These are phyloP conservation scores for Peribolospora baueri DNA, from an alignment of 768 basidiomycete species.

Conservation along the genomic window DNA sequence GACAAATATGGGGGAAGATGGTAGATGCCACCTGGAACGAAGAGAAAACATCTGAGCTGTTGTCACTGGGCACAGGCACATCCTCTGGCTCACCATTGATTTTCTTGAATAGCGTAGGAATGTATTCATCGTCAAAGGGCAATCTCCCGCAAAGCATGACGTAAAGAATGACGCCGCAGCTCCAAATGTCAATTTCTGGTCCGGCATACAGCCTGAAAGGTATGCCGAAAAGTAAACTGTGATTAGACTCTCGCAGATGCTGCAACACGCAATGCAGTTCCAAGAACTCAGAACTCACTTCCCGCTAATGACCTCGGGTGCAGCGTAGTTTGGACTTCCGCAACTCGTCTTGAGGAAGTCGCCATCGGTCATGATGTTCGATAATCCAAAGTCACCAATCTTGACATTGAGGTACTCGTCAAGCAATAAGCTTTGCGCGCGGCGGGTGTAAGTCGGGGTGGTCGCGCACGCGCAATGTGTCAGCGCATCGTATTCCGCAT, in stretches of 20 bases:
- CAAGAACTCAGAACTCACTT: constrained; percentile 23
- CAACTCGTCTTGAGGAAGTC: constrained; percentile 93
- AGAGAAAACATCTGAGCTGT: constrained; percentile 3
- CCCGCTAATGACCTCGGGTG: constrained; percentile 89
- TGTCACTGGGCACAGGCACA: constrained; percentile 19
- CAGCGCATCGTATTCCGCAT: not conserved
- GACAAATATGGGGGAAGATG: constrained; percentile 62
- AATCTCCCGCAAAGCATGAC: constrained; percentile 88
- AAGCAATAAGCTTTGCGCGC: constrained; percentile 31
- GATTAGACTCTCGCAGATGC: not conserved
- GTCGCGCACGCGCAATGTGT: too few relatives aligned
- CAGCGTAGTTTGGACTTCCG: constrained; percentile 95
- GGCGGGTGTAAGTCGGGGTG: not conserved
- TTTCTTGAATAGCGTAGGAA: constrained; percentile 74
- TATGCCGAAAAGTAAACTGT: not conserved
- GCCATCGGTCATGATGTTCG: constrained; percentile 86
- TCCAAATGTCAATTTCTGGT: constrained; percentile 98
- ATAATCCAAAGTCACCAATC: constrained; percentile 96
- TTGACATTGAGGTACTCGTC: constrained; percentile 45
- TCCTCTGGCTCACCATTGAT: constrained; percentile 36
- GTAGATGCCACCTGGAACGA: constrained; percentile 48
- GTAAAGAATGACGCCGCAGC: constrained; percentile 92
- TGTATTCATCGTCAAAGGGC: constrained; percentile 94
- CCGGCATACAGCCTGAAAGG: constrained; percentile 50
- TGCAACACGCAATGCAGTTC: too few relatives aligned